A percentile compares a stretch with the other conserved stretches of the same genome.
Evolutionary conservation across 2,329 filamentous ascomycete genomes (phyloP).

Genomic region (Colletotrichum sp.): DNA sequence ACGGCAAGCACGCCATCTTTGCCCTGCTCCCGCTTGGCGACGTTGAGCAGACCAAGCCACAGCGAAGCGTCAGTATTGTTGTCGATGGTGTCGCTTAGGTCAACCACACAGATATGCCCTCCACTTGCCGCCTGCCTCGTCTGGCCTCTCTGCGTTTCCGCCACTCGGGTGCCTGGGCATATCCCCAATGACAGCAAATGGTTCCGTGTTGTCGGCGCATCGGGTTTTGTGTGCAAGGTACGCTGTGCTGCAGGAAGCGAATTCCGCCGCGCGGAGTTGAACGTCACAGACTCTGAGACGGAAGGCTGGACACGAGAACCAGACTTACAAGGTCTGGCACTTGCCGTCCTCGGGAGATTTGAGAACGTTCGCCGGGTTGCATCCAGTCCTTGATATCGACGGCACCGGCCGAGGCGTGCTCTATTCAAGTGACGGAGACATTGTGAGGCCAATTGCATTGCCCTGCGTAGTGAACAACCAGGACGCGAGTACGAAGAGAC

Average conservation of each 20-base stretch:
- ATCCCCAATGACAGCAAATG: neutral
- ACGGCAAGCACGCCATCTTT: conserved; percentile 27
- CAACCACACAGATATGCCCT: neutral
- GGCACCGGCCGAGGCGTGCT: conserved; percentile 21
- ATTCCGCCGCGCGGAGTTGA: neutral
- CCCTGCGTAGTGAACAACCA: conserved; percentile 10
- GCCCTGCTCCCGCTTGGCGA: conserved; percentile 24
- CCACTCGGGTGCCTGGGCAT: neutral
- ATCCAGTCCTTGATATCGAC: conserved; percentile 1
- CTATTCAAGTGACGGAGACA: conserved; percentile 26
- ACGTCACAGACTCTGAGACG: neutral
- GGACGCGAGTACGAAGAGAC: neutral
- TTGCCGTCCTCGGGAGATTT: neutral
- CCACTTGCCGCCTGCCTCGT: neutral
- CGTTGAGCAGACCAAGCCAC: conserved; percentile 25
- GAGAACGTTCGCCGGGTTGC: neutral
- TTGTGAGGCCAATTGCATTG: conserved; percentile 24
- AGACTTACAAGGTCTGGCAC: neutral
- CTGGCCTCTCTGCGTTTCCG: neutral
- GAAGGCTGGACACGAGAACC: neutral
- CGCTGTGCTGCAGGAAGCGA: neutral
- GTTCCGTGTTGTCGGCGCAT: neutral
- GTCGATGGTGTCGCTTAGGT: neutral
- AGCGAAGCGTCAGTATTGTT: conserved; percentile 18
- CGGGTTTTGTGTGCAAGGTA: neutral